These are phyloP conservation scores for Xerophyta viscosa DNA, from an alignment of 106 monocot genomes.

Conservation along the genomic window DNA sequence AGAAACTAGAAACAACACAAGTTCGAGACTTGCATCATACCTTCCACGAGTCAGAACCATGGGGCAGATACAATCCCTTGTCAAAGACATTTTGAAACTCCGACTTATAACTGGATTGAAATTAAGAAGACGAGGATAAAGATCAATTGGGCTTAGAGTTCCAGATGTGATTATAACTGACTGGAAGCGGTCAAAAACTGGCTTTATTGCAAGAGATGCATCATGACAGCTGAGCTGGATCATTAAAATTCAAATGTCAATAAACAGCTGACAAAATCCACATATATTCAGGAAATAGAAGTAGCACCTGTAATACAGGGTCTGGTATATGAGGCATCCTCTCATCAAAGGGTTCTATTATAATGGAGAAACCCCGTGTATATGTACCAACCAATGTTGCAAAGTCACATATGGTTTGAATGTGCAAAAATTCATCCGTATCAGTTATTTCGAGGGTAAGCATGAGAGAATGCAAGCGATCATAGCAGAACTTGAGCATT, in stretches of 20 bases:
- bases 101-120: constrained; percentile 95
- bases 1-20: no score
- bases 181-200: constrained; percentile 96
- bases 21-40: constrained; percentile 27
- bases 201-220: constrained; percentile 94
- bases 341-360: constrained; percentile 96
- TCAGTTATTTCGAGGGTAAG: constrained; percentile 92
- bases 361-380: constrained; percentile 85
- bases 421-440: constrained; percentile 90
- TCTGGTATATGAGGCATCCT: constrained; percentile 97
- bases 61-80: constrained; percentile 98
- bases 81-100: constrained; percentile 97
- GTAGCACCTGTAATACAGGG: constrained; percentile 80
- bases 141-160: constrained; percentile 95
- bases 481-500: constrained; percentile 98
- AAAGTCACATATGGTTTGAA: constrained; percentile 95
- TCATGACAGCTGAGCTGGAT: constrained; percentile 93
- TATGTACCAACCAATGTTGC: constrained; percentile 96
- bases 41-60: constrained; percentile 99
- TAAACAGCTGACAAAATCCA: no score
- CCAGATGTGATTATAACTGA: constrained; percentile 97
- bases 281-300: constrained; percentile 5
- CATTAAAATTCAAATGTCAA: not conserved
- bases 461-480: constrained; percentile 81
- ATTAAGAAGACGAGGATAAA: constrained; percentile 90